Evolutionary conservation across 306 rosid genomes (phyloP).

Genomic region (Cucurbita argyrosperma): DNA sequence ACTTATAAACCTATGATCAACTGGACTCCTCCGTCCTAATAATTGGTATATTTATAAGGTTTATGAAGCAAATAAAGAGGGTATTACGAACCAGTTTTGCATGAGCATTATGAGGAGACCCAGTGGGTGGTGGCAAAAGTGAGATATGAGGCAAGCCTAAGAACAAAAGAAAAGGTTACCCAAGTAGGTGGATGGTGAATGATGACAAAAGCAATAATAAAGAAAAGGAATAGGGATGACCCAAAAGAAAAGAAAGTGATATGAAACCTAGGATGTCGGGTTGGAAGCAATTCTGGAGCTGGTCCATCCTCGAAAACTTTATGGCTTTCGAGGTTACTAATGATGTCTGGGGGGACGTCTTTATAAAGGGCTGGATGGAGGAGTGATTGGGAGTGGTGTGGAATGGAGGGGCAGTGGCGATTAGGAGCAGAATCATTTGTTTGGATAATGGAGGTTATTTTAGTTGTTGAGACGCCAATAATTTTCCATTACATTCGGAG

Average conservation of each 20-base stretch:
- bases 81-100: neutral
- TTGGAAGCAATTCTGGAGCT: neutral
- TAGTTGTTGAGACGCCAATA: neutral
- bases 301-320: neutral
- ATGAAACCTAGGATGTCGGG: neutral
- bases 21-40: too few species aligned
- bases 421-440: neutral
- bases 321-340: neutral
- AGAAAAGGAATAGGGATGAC: neutral
- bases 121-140: neutral
- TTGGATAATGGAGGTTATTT: slow-evolving; percentile 33
- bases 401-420: too few species aligned
- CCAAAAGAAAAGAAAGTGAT: neutral
- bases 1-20: too few species aligned
- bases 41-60: neutral
- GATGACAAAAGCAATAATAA: neutral
- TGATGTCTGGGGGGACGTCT: neutral
- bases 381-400: neutral
- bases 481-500: neutral
- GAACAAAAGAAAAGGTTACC: neutral
- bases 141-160: neutral
- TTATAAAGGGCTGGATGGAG: neutral
- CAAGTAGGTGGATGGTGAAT: neutral
- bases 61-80: neutral
- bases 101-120: neutral